Conservation (phyloP, 352 stramenopile genomes). For the Phytophthora podocarpi region DNA sequence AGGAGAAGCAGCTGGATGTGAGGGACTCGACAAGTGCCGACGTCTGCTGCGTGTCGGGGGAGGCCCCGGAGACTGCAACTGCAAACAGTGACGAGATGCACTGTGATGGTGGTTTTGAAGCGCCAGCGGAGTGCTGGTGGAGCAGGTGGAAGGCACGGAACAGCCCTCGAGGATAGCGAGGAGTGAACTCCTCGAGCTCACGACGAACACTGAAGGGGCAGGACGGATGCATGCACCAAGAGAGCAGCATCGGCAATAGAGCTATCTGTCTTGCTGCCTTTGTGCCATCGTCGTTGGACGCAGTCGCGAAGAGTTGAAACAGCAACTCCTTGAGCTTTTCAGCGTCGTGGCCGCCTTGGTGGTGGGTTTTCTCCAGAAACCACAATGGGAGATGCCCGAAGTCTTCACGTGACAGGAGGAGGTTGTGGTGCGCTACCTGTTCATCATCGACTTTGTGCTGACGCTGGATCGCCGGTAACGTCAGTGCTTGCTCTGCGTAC, state of each 20-base stretch:
- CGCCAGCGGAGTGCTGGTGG: slow-evolving; percentile 5
- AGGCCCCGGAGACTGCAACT: slow-evolving; percentile 11
- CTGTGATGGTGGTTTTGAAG: background rate
- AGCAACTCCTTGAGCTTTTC: slow-evolving; percentile 36
- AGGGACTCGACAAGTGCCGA: slow-evolving; percentile 1
- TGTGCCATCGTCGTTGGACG: background rate
- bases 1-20: slow-evolving; percentile 28
- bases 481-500: slow-evolving; percentile 17
- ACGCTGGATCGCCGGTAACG: slow-evolving; percentile 4
- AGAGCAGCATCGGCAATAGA: slow-evolving; percentile 44
- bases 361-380: slow-evolving; percentile 34
- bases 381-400: slow-evolving; percentile 51
- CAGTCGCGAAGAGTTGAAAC: slow-evolving; percentile 40
- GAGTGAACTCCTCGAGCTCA: slow-evolving; percentile 43
- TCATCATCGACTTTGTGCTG: background rate
- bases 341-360: background rate
- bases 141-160: slow-evolving; percentile 41
- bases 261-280: slow-evolving; percentile 1
- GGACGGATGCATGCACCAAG: slow-evolving; percentile 41
- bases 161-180: slow-evolving; percentile 45
- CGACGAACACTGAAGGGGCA: slow-evolving; percentile 30
- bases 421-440: background rate
- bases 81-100: slow-evolving; percentile 27
- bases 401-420: slow-evolving; percentile 16
- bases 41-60: slow-evolving; percentile 1